Base-by-base conservation (phyloP, 768 basidiomycete genomes). In the Mycena metata region DNA sequence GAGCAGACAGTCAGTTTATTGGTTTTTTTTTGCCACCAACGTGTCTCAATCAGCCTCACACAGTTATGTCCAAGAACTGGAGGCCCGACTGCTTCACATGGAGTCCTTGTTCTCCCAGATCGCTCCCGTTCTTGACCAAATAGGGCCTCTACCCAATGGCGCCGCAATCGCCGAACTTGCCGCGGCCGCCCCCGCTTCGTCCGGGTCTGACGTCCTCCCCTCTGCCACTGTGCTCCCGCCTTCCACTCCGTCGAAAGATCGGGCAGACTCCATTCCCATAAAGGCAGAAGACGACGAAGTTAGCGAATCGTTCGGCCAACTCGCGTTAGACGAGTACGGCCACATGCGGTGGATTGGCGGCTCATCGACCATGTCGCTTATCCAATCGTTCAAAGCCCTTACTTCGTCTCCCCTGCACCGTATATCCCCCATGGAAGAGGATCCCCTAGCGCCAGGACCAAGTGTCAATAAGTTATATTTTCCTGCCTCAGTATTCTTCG, bases 281-380 rank as follows among this genome's bases (percentile, higher is more conserved):
- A 89, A 88, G 76, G 78, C 84, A 41, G 89, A 71, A 43, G 70
- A 89, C 75, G 92, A 93, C 72, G 94, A 94, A 80, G 86, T 95
- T 73, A 89, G 88, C 75, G 94, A 95, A 77, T 90, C 92, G 17
- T 91, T 96, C 75, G 95, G 94, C 21, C 94, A 95, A 77, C 87
- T 96, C 59, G 93, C 95, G 30, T 84, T 96, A 45, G 94, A 96
- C 73, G 95, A 95, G 76, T 91, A 95, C 71, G 94, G 94, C 36
- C 93, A 95, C 78, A 89, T 93, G 87, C 89, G 94, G 66, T 96
- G 94, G 94, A 95, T 96, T 73, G 94, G 94, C 46, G 92, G 94
- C 59, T 95, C 95, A 6, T 95, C 94, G 17, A 94, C 94, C 23
- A 95, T 96, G 94, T 93, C 94, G 8, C 86, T 96, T 72, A 94